Evolutionary conservation across 2,329 filamentous ascomycete species (phyloP).

Genomic region (Aspergillus fructus): DNA sequence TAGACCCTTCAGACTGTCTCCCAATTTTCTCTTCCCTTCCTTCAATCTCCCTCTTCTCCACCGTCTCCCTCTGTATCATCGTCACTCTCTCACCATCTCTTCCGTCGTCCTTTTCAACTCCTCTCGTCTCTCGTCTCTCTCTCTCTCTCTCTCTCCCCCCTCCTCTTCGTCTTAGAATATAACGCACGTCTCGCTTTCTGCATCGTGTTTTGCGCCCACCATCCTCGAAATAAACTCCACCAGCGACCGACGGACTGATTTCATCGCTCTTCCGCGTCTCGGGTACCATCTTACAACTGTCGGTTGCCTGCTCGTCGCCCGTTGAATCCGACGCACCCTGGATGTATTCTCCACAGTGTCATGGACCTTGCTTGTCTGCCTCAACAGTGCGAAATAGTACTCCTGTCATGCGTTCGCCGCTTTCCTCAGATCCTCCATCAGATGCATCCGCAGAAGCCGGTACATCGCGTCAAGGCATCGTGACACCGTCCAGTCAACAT

Average conservation of each 20-base stretch:
- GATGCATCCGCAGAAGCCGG: constrained; percentile 16
- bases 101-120: constrained; percentile 9
- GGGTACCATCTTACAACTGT: background rate
- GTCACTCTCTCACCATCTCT: background rate
- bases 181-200: constrained; percentile 14
- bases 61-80: constrained; percentile 19
- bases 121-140: constrained; percentile 11
- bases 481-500: constrained; percentile 14
- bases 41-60: constrained; percentile 20
- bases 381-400: constrained; percentile 26
- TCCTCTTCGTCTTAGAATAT: constrained; percentile 1
- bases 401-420: constrained; percentile 29
- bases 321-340: constrained; percentile 20
- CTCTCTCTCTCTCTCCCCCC: constrained; percentile 4
- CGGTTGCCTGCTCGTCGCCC: constrained; percentile 11
- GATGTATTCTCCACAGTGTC: constrained; percentile 33
- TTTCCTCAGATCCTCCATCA: constrained; percentile 21
- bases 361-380: constrained; percentile 31
- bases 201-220: constrained; percentile 8
- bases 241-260: constrained; percentile 1
- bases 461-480: constrained; percentile 17
- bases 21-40: constrained; percentile 19
- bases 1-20: constrained; percentile 14
- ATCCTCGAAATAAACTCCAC: background rate
- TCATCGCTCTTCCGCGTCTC: background rate